Conservation (phyloP, 2,329 filamentous ascomycete genomes). For the Colletotrichum acutatum region DNA sequence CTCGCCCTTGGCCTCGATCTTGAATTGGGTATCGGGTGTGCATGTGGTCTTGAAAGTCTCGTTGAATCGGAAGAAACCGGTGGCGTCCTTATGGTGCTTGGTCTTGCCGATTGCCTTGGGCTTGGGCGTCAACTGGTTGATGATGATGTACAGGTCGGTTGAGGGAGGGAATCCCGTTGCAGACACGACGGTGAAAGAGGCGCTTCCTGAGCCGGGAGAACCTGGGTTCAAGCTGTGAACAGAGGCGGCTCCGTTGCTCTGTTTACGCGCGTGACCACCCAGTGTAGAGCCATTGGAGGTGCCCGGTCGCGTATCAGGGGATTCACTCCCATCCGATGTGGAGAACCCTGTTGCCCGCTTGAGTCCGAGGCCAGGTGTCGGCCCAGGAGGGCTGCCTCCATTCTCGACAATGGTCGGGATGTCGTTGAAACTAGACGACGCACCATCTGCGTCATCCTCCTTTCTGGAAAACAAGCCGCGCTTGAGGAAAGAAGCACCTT, state of each 20-base stretch:
- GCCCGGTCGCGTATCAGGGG: slow-evolving; percentile 43
- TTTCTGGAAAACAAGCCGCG: slow-evolving; percentile 83
- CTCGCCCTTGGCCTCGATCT: slow-evolving; percentile 86
- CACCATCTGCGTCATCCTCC: slow-evolving; percentile 63
- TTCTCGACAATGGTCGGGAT: slow-evolving; percentile 56
- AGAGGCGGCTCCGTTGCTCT: slow-evolving; percentile 73
- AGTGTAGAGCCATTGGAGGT: slow-evolving; percentile 45
- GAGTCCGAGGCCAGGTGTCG: slow-evolving; percentile 46
- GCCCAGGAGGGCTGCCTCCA: slow-evolving; percentile 48
- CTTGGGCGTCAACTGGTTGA: slow-evolving; percentile 76
- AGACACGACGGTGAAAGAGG: slow-evolving; percentile 82
- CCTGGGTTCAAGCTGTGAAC: slow-evolving; percentile 71
- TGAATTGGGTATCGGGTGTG: slow-evolving; percentile 86
- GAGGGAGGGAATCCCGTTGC: slow-evolving; percentile 81
- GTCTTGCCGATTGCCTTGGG: slow-evolving; percentile 90
- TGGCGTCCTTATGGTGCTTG: slow-evolving; percentile 82
- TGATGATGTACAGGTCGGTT: slow-evolving; percentile 80
- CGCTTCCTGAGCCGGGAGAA: slow-evolving; percentile 75
- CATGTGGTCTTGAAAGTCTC: slow-evolving; percentile 84
- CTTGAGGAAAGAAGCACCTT: slow-evolving; percentile 90
- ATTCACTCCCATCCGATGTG: slow-evolving; percentile 36
- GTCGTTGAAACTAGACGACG: slow-evolving; percentile 45
- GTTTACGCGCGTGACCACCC: slow-evolving; percentile 60
- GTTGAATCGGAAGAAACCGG: slow-evolving; percentile 75
- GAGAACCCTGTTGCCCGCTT: slow-evolving; percentile 54